Base-by-base conservation (phyloP, 169 alveolate species). In the Plasmodium gonderi region DNA sequence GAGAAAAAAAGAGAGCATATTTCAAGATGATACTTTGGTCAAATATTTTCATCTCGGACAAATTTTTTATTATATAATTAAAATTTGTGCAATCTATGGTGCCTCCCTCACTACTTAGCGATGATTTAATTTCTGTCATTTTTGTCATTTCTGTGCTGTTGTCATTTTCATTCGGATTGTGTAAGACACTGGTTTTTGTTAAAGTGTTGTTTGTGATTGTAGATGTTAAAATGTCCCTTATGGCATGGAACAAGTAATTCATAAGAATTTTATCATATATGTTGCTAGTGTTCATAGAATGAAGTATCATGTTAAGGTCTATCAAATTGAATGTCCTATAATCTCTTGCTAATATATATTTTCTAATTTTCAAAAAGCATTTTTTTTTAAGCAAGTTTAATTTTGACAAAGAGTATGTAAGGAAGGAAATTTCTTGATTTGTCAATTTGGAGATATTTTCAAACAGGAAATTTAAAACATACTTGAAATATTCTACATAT, bases 41-140 rank as follows among this genome's bases (percentile, higher is more conserved):
- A 60, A 74, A 75, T 38, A 87, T 12, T 87, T 87, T 87, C 93
- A 87, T 87, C 20, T 87, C 93, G 2, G 93, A 29, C 17, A 87
- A 67, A 38, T 87, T 87, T 47, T 87, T 87, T 33, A 75, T 75
- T 36, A 87, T 44, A 29, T 38, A 76, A 65, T 75, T 76, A 12
- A 87, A 54, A 45, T 87, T 87, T 33, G 26, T 68, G 51, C 44
- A 80, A 31, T 65, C 38, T 67, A 42, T 40, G 60, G 42, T 14
- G 1, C 6, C 42, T 31, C 40, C 23, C 33, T n/a, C 20, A 67
- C 17, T 80, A 23, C 20, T 3, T 9, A 26, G 11, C 12, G n/a
- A 31, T 9, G 4, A 17, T 11, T 26, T 7, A n/a, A n/a, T 29
- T 49, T 1, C 45, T 1, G 36, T 77, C 1, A 9, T 40, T 3